Evolutionary conservation across 73 alveolate genomes (phyloP).

Genomic region (Uronychia setigera): DNA sequence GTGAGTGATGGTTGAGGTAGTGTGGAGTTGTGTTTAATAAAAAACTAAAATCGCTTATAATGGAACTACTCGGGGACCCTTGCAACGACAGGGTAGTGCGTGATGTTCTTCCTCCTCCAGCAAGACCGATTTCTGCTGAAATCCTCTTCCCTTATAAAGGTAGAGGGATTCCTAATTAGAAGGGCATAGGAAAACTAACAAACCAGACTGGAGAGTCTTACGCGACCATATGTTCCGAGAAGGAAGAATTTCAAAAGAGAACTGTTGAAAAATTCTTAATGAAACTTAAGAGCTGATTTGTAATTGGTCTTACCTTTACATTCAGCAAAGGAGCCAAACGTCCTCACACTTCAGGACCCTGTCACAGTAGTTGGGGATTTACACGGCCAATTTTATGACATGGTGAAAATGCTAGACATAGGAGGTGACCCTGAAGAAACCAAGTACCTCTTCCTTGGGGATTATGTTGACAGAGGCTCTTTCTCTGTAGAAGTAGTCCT

Average conservation of each 20-base stretch:
- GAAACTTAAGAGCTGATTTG: too few relatives aligned
- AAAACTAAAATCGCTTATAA: too few relatives aligned
- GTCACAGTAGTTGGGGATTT: conserved; percentile 67
- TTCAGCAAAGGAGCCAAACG: not conserved
- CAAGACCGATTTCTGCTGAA: conserved; percentile 53
- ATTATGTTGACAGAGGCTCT: conserved; percentile 72
- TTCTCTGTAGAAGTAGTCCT: conserved; percentile 59
- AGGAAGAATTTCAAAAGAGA: conserved; percentile 7
- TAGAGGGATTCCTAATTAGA: too few relatives aligned
- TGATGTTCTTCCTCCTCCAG: conserved; percentile 74
- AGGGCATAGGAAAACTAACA: too few relatives aligned
- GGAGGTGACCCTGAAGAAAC: conserved; percentile 45
- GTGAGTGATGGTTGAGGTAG: conserved; percentile 4
- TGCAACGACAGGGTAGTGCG: conserved; percentile 68
- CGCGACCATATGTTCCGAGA: not conserved
- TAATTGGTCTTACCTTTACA: too few relatives aligned
- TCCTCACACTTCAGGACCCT: not conserved
- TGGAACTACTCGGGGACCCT: conserved; percentile 74
- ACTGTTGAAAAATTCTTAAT: not conserved
- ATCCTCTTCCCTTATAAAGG: too few relatives aligned
- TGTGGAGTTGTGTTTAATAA: too few relatives aligned
- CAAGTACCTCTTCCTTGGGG: conserved; percentile 71
- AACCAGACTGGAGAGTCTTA: not conserved
- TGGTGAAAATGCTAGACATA: conserved; percentile 69
- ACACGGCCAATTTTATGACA: conserved; percentile 81